These are phyloP conservation scores for Erythrobasidium yunnanense DNA, from an alignment of 768 basidiomycete genomes.

Conservation along the genomic window DNA sequence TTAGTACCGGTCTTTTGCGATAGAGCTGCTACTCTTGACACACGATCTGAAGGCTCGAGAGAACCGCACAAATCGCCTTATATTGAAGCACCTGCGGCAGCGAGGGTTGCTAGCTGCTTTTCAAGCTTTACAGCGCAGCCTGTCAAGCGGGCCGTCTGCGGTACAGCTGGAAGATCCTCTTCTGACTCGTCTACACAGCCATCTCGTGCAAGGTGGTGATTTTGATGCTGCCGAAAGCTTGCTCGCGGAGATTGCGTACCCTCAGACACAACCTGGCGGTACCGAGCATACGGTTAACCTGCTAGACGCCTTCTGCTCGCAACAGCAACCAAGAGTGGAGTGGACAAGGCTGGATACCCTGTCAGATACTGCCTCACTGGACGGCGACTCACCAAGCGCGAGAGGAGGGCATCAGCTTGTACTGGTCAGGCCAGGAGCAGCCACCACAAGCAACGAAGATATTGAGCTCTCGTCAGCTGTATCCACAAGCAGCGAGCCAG, in stretches of 20 bases:
- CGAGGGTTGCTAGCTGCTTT: constrained; percentile 23
- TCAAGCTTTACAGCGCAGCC: constrained; percentile 9
- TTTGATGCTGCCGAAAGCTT: constrained; percentile 24
- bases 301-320: neutral
- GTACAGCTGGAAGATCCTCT: constrained; percentile 16
- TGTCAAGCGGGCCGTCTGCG: neutral
- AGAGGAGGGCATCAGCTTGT: constrained; percentile 29
- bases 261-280: neutral
- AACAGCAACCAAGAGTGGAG: neutral
- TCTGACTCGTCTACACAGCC: constrained; percentile 9
- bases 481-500: neutral
- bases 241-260: constrained; percentile 20
- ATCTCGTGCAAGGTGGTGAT: constrained; percentile 21
- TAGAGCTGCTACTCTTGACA: neutral
- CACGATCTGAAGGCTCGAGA: constrained; percentile 15
- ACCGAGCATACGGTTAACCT: neutral
- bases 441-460: neutral
- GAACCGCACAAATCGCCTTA: constrained; percentile 1
- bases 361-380: neutral
- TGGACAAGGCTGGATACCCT: constrained; percentile 27
- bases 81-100: constrained; percentile 29
- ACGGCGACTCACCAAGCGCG: constrained; percentile 19
- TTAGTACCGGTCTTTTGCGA: neutral
- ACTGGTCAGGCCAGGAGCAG: neutral
- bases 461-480: neutral